Evolutionary conservation across 371 early-diverging fungal species (phyloP), one percentile per base, ranked within the genome.

Genomic region (Mortierella sp.): DNA sequence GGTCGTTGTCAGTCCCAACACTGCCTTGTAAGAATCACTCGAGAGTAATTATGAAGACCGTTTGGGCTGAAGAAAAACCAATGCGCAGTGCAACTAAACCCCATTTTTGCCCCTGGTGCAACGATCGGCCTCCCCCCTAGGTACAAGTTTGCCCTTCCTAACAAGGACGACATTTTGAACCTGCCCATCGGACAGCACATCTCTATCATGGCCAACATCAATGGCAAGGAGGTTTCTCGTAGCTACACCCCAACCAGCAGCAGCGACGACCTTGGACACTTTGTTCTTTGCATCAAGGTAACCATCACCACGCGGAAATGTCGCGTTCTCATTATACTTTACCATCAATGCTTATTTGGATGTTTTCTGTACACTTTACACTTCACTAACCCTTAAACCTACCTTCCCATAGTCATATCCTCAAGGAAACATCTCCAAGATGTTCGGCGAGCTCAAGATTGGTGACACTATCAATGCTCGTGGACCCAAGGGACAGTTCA

Each of bases 101-200:
- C n/a, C n/a, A n/a, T n/a, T n/a, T 39, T 24, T 16, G 9, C 46
- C 5, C n/a, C 14, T 41, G 16, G 5, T 25, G 27, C 13, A n/a
- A 22, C n/a, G 21, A 53, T n/a, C n/a, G n/a, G n/a, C n/a, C n/a
- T n/a, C n/a, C n/a, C n/a, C n/a, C n/a, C n/a, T 62, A 94, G 94
- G 71, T 96, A 96, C 83, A 94, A 94, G 58, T 94, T 97, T 74
- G 90, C 80, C 28, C 85, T 97, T 44, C 93, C 95, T 14, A 47
- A 72, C 47, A 80, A 85, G 53, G 88, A 91, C 55, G 82, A 83
- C 45, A 61, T 81, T 43, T 84, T 97, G 44, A 96, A 96, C 27
- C 85, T 97, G 68, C 96, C 96, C 57, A 94, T 94, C 65, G 97
- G 97, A 21, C 96, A 95, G 83, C 97, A 97, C 78, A 90, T 97